Conservation (phyloP, 1,284 basidiomycete genomes). For the Mrakiaceae sp. region DNA sequence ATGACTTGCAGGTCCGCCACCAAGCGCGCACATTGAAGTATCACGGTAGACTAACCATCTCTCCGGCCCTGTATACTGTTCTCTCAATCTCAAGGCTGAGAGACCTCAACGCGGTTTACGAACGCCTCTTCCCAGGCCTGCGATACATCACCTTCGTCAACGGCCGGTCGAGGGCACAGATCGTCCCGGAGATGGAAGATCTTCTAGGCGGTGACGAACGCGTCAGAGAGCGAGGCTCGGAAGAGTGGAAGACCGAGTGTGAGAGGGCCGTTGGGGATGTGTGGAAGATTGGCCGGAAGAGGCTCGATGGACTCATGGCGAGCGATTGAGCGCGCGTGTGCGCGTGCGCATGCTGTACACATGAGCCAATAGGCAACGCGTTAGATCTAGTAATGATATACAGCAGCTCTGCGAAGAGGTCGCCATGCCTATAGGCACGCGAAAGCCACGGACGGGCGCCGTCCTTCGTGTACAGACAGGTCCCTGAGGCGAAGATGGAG, state of each 20-base stretch:
- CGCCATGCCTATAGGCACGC: too few species aligned
- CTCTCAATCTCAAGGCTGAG: conserved; percentile 24
- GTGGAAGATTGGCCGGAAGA: conserved; percentile 48
- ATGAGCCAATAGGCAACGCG: too few species aligned
- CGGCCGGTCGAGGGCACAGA: conserved; percentile 56
- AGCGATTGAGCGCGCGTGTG: too few species aligned
- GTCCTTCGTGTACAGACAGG: too few species aligned
- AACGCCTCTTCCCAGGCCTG: conserved; percentile 56
- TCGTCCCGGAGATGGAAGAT: conserved; percentile 68
- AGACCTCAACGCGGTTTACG: conserved; percentile 65
- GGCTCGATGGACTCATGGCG: too few species aligned
- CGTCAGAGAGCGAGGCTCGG: conserved; percentile 21
- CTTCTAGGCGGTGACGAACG: conserved; percentile 41
- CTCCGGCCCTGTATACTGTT: background rate
- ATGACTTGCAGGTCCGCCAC: background rate
- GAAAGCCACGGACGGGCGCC: too few species aligned
- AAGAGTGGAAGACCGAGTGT: conserved; percentile 51
- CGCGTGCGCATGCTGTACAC: too few species aligned
- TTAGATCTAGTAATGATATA: too few species aligned
- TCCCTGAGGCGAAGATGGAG: too few species aligned
- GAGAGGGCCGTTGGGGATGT: conserved; percentile 60
- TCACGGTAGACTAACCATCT: background rate
- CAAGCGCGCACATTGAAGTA: background rate
- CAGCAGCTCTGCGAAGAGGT: too few species aligned
- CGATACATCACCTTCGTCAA: conserved; percentile 87